A percentile compares a stretch with the other conserved stretches of the same genome.
These are phyloP conservation scores for Plectranthus barbatus DNA, from an alignment of 257 asterid species.

Conservation along the genomic window DNA sequence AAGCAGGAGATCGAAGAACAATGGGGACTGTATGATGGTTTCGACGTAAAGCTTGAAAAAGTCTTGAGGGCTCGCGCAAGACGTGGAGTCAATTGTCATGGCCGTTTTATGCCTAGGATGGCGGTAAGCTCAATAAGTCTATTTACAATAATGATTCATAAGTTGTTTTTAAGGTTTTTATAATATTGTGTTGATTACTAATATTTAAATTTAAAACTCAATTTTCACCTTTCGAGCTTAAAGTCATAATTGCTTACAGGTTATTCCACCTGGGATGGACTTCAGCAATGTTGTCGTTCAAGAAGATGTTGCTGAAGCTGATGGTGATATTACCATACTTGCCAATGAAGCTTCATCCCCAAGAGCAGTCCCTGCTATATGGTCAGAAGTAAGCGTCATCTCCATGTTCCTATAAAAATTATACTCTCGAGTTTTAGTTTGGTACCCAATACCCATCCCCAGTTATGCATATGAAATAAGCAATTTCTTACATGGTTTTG, in stretches of 20 bases:
- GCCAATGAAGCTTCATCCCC: conserved; percentile 67
- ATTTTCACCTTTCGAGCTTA: too few relatives aligned
- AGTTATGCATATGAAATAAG: background rate
- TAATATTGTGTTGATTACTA: background rate
- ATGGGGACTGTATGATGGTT: conserved; percentile 68
- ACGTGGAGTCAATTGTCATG: conserved; percentile 53
- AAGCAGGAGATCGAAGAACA: conserved; percentile 67
- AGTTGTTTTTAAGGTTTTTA: background rate
- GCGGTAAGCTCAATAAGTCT: conserved; percentile 41
- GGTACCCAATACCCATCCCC: too few relatives aligned
- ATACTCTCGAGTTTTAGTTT: background rate
- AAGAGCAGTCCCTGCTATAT: conserved; percentile 43
- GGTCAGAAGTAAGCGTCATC: conserved; percentile 50
- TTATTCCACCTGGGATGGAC: conserved; percentile 72
- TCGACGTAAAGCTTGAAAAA: conserved; percentile 50
- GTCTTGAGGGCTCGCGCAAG: conserved; percentile 43
- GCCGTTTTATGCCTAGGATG: conserved; percentile 69
- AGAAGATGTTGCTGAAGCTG: conserved; percentile 58
- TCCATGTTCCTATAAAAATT: background rate
- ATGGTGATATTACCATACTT: conserved; percentile 53
- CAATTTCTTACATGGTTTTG: background rate
- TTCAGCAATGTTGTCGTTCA: conserved; percentile 38
- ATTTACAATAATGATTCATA: background rate
- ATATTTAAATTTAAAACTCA: background rate
- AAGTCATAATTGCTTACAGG: conserved; percentile 25